Evolutionary conservation across 2,329 filamentous ascomycete species (phyloP).

Genomic region (Paracoccidioides lutzii): DNA sequence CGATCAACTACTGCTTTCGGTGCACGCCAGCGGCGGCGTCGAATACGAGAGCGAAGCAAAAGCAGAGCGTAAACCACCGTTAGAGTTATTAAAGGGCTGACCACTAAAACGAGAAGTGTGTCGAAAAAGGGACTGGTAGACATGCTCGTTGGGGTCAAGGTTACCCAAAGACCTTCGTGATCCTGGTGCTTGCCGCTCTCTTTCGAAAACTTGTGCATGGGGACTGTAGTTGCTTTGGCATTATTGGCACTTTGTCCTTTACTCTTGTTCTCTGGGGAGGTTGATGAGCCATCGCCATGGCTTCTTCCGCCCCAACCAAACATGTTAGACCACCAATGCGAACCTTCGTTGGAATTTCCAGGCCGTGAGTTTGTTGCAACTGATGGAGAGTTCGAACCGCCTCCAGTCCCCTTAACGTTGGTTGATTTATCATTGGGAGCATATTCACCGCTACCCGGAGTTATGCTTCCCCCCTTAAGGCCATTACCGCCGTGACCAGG

Average conservation of each 20-base stretch:
- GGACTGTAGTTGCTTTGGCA: conserved; percentile 6
- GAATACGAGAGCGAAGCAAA: conserved; percentile 74
- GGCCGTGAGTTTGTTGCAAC: conserved; percentile 3
- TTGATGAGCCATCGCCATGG: neutral
- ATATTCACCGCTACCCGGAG: conserved; percentile 62
- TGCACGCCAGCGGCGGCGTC: conserved; percentile 84
- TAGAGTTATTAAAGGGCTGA: conserved; percentile 83
- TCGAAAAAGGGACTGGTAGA: conserved; percentile 91
- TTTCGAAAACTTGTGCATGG: conserved; percentile 5
- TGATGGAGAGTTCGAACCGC: neutral
- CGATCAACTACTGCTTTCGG: conserved; percentile 92
- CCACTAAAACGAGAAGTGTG: conserved; percentile 87
- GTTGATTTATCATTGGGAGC: conserved; percentile 28
- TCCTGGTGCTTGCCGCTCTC: conserved; percentile 30
- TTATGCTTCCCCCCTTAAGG: conserved; percentile 53
- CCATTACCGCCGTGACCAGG: conserved; percentile 21
- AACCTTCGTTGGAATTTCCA: conserved; percentile 8
- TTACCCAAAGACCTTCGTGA: conserved; percentile 87
- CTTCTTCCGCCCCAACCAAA: conserved; percentile 19
- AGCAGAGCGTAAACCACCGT: conserved; percentile 86
- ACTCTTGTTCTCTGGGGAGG: neutral
- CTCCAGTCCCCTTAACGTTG: conserved; percentile 6
- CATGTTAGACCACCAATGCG: conserved; percentile 25
- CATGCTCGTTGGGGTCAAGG: conserved; percentile 75
- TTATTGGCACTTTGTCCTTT: conserved; percentile 9